A percentile compares a stretch with the other conserved stretches of the same genome.
Evolutionary conservation across 2,329 filamentous ascomycete genomes (phyloP).

Genomic region (Sclerotinia glacialis): DNA sequence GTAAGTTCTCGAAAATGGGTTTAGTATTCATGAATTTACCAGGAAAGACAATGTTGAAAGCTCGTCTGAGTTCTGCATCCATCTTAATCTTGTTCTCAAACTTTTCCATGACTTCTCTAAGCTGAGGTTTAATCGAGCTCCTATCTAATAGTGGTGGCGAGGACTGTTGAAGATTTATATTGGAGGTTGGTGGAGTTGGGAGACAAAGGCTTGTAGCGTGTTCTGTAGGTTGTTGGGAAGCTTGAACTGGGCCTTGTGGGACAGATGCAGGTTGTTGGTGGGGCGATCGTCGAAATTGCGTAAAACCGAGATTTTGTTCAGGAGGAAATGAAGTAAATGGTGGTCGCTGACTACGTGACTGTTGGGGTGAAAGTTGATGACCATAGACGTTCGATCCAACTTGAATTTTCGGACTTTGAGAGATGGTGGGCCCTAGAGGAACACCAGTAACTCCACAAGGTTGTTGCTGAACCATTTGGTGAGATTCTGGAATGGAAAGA

Average conservation of each 20-base stretch:
- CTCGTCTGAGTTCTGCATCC: constrained; percentile 9
- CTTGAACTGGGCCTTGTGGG: background rate
- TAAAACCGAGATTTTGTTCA: background rate
- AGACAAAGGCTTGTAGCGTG: background rate
- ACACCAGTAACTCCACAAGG: constrained; percentile 8
- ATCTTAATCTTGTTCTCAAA: constrained; percentile 12
- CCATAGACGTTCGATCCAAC: background rate
- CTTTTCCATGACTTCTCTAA: constrained; percentile 15
- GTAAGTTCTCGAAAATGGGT: background rate
- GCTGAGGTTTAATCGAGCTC: constrained; percentile 9
- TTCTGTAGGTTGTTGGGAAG: background rate
- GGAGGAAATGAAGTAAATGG: background rate
- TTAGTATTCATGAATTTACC: background rate
- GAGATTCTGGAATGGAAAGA: background rate
- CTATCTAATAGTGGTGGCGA: background rate
- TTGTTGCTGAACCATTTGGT: background rate
- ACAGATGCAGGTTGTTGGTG: background rate
- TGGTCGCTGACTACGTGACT: background rate
- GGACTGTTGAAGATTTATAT: background rate
- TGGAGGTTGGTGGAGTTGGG: background rate
- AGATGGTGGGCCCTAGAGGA: background rate
- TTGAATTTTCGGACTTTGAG: background rate
- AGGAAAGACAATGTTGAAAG: constrained; percentile 16
- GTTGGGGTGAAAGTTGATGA: background rate
- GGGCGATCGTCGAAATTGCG: background rate